phyloP scores from a whole-genome alignment of 345 rosid species.

The Hypericum perforatum region DNA sequence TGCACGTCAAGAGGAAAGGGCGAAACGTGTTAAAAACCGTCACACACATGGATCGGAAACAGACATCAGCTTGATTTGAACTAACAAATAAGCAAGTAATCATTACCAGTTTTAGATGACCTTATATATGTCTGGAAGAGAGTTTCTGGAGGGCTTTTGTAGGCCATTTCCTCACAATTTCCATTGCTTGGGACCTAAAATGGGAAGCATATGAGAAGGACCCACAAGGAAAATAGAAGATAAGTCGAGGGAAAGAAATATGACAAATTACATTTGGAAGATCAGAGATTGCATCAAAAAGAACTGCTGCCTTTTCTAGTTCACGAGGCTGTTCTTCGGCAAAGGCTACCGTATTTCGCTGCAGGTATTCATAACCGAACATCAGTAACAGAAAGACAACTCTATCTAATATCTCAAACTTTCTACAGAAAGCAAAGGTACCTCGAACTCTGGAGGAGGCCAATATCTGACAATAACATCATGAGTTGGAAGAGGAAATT shows the following conservation, averaged over 20 bases:
- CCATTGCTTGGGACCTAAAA: conserved; percentile 55
- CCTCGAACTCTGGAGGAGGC: conserved; percentile 87
- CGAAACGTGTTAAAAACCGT: neutral
- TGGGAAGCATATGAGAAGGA: conserved; percentile 4
- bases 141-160: conserved; percentile 57
- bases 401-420: conserved; percentile 3
- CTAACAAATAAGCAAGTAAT: neutral
- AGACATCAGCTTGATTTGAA: neutral
- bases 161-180: conserved; percentile 42
- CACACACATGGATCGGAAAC: too few relatives aligned
- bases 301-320: conserved; percentile 62
- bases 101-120: conserved; percentile 48
- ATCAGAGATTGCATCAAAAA: conserved; percentile 86
- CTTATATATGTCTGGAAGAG: conserved; percentile 75
- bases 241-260: conserved; percentile 5
- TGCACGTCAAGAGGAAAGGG: conserved; percentile 19
- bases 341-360: conserved; percentile 92
- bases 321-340: conserved; percentile 63
- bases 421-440: conserved; percentile 12
- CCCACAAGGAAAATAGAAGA: conserved; percentile 12
- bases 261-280: conserved; percentile 57
- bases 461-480: conserved; percentile 82
- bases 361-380: conserved; percentile 25
- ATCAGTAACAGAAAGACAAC: conserved; percentile 5
- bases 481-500: conserved; percentile 92